phyloP scores from a whole-genome alignment of 352 stramenopile species.

The Globisporangium splendens region DNA sequence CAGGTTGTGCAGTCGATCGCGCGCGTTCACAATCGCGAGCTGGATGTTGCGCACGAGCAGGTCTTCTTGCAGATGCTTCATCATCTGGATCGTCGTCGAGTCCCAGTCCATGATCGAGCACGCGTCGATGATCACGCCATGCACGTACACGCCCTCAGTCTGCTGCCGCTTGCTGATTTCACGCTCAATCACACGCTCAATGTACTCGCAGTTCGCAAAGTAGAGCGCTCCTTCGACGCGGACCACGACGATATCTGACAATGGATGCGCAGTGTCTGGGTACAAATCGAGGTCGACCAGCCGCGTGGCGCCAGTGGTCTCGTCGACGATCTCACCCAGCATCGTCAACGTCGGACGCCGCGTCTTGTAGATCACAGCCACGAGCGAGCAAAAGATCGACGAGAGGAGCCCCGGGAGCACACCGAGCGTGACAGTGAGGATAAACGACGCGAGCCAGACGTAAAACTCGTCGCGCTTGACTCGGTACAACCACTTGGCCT shows the following conservation, averaged over 20 bases:
- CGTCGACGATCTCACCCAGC: conserved; percentile 35
- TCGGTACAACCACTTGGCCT: conserved; percentile 79
- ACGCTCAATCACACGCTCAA: conserved; percentile 44
- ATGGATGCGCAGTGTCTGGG: conserved; percentile 28
- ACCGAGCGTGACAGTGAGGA: conserved; percentile 45
- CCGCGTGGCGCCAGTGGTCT: conserved; percentile 24
- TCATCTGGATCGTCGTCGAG: conserved; percentile 84
- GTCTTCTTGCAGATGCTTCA: conserved; percentile 73
- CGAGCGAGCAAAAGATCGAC: conserved; percentile 54
- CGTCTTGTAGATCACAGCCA: conserved; percentile 62
- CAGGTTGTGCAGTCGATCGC: conserved; percentile 57
- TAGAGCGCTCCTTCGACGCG: conserved; percentile 55
- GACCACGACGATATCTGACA: conserved; percentile 46
- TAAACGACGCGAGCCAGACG: conserved; percentile 52
- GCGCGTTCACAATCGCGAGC: conserved; percentile 75
- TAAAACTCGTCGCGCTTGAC: conserved; percentile 64
- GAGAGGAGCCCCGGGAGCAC: conserved; percentile 43
- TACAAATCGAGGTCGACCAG: conserved; percentile 50
- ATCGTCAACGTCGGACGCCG: conserved; percentile 40
- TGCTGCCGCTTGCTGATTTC: conserved; percentile 41
- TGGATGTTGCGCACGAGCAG: conserved; percentile 53
- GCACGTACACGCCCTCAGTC: conserved; percentile 35
- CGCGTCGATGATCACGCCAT: conserved; percentile 68
- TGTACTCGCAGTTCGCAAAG: conserved; percentile 64
- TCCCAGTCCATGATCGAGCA: conserved; percentile 83